Evolutionary conservation across 371 early-diverging fungal genomes (phyloP), one percentile per base, ranked within the genome.

Genomic region (Syncephalis plumigaleata): DNA sequence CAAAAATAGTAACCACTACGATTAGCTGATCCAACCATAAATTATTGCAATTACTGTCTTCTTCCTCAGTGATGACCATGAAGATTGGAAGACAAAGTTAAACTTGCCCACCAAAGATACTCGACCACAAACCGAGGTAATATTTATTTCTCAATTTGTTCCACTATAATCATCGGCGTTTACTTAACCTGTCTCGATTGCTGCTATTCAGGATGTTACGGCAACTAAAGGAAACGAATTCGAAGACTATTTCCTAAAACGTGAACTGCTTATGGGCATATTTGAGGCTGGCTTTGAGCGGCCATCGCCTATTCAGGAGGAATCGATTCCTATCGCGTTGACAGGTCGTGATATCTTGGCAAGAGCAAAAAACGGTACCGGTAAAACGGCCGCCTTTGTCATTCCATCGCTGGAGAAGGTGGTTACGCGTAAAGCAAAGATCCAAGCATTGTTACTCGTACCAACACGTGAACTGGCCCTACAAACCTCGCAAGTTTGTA

Each of bases 271-370:
- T 48, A 98, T 97, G 89, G 98, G 98, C 23, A 91, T 98, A 44
- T 96, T 93, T 63, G 91, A 93, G 61, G 91, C 91, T 26, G 98
- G 99, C 22, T 98, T 93, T 67, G 98, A 98, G 62, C 75, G 79
- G 31, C 99, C 99, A 16, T 90, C 93, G 31, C 97, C 98, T 44
- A 97, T 99, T 59, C 99, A 98, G 67, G 98, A 96, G 75, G 96
- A 95, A 67, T 75, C 96, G 18, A 96, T 99, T 53, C 98, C 96
- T 15, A 88, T 94, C 56, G 91, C 95, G 2, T 74, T 98, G 38
- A 78, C 91, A 16, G 96, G 95, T 3, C 70, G 91, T 51, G 95
- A 99, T 64, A 87, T 97, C 44, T 70, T 95, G 36, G 97, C 95
- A 5, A 69, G 94, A 52, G 91, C 97, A 42, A 98, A 97, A 67